A percentile compares a stretch with the other conserved stretches of the same genome.
phyloP scores from a whole-genome alignment of 768 basidiomycete genomes.

The Phallus indusiatus region DNA sequence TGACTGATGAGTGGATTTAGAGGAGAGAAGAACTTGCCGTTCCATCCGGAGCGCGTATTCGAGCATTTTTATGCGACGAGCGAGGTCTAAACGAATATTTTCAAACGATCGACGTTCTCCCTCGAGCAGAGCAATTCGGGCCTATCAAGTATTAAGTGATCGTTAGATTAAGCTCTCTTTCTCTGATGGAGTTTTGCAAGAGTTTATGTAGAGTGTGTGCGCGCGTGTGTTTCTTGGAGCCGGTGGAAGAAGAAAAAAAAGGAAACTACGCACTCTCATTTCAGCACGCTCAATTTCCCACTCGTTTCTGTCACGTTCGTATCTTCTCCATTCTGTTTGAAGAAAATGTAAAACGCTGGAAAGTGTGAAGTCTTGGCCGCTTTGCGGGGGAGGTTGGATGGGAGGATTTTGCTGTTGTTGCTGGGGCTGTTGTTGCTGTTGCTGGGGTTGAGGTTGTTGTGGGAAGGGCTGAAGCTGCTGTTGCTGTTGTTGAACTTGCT shows the following conservation, averaged over 20 bases:
- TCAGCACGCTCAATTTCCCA: slow-evolving; percentile 99
- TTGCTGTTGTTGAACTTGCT: slow-evolving; percentile 30
- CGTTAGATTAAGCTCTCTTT: neutral
- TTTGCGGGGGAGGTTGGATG: slow-evolving; percentile 49
- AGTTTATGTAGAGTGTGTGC: too few relatives aligned
- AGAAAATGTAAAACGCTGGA: slow-evolving; percentile 94
- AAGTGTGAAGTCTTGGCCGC: slow-evolving; percentile 86
- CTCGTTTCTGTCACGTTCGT: slow-evolving; percentile 97
- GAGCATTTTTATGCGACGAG: slow-evolving; percentile 97
- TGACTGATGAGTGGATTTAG: slow-evolving; percentile 1
- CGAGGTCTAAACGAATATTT: slow-evolving; percentile 90
- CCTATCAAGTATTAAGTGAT: slow-evolving; percentile 29
- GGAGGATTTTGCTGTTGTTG: slow-evolving; percentile 42
- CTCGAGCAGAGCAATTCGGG: slow-evolving; percentile 93
- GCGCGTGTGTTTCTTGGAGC: too few relatives aligned
- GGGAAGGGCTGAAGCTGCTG: slow-evolving; percentile 34
- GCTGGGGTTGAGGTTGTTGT: slow-evolving; percentile 37
- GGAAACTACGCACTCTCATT: slow-evolving; percentile 72
- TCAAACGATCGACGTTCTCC: slow-evolving; percentile 96
- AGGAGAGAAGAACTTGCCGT: slow-evolving; percentile 49
- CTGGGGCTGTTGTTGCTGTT: slow-evolving; percentile 45
- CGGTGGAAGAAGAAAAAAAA: slow-evolving; percentile 1
- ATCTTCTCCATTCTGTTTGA: slow-evolving; percentile 96
- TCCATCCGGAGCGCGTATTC: slow-evolving; percentile 96
- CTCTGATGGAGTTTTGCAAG: neutral